These are phyloP conservation scores for Priceomyces fermenticarens DNA, from an alignment of 805 yeast genomes.

Conservation along the genomic window DNA sequence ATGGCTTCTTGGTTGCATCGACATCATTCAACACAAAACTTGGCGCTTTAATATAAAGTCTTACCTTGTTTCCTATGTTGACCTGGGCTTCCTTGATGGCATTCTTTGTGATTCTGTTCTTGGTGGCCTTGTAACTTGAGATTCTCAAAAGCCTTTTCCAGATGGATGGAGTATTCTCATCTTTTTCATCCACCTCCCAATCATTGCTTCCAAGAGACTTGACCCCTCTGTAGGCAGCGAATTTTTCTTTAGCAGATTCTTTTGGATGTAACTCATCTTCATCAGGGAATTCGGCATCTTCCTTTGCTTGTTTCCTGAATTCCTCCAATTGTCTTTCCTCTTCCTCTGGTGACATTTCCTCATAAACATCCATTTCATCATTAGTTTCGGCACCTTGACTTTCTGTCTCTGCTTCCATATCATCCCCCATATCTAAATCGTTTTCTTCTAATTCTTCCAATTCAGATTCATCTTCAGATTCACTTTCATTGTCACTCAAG, in stretches of 20 bases:
- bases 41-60: constrained; percentile 59
- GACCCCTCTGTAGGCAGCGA: constrained; percentile 81
- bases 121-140: constrained; percentile 72
- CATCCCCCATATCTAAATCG: constrained; percentile 19
- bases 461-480: constrained; percentile 34
- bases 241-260: constrained; percentile 71
- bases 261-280: constrained; percentile 82
- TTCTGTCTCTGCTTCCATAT: constrained; percentile 16
- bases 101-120: constrained; percentile 64
- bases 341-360: constrained; percentile 77
- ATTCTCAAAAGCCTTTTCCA: constrained; percentile 77
- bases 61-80: constrained; percentile 59
- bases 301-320: constrained; percentile 68
- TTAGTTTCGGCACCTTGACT: constrained; percentile 45
- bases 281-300: constrained; percentile 92
- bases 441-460: constrained; percentile 11
- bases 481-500: constrained; percentile 50
- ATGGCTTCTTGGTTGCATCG: constrained; percentile 46
- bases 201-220: constrained; percentile 74
- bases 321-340: constrained; percentile 72
- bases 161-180: constrained; percentile 69
- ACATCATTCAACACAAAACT: constrained; percentile 39
- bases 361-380: constrained; percentile 54
- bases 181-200: constrained; percentile 87
- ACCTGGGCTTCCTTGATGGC: constrained; percentile 43